phyloP scores from a whole-genome alignment of 2,329 filamentous ascomycete genomes.

The Colletotrichum magnum region DNA sequence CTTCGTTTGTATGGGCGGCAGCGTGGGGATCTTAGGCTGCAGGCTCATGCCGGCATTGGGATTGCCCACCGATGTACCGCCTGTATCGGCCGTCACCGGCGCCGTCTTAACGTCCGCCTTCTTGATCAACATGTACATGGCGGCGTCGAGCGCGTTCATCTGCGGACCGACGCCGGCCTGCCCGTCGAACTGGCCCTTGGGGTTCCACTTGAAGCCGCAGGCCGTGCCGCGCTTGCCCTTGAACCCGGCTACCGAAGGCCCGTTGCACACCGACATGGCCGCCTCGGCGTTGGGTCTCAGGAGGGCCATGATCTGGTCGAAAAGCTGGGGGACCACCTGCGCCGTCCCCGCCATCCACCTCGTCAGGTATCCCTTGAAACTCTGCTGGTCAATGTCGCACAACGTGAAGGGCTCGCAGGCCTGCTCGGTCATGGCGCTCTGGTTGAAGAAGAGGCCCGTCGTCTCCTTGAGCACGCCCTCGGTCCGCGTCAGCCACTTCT shows the following conservation, averaged over 20 bases:
- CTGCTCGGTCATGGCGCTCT: conserved; percentile 72
- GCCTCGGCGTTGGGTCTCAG: conserved; percentile 65
- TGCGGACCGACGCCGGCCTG: conserved; percentile 76
- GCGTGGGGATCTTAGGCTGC: conserved; percentile 45
- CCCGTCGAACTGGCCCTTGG: conserved; percentile 68
- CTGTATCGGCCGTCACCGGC: conserved; percentile 67
- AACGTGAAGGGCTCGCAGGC: conserved; percentile 73
- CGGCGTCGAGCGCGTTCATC: conserved; percentile 75
- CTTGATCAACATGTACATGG: conserved; percentile 72
- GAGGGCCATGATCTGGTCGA: conserved; percentile 64
- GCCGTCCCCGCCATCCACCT: conserved; percentile 74
- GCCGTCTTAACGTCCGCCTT: conserved; percentile 48
- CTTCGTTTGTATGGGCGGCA: conserved; percentile 60
- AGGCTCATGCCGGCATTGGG: conserved; percentile 57
- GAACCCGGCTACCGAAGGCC: conserved; percentile 58
- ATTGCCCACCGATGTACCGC: conserved; percentile 71
- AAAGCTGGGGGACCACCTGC: conserved; percentile 68
- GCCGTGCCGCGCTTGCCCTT: conserved; percentile 69
- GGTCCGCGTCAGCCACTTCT: conserved; percentile 70
- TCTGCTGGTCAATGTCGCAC: conserved; percentile 80
- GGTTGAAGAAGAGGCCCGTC: conserved; percentile 69
- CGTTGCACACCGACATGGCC: conserved; percentile 67
- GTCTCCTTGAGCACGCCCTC: conserved; percentile 69
- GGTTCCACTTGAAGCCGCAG: conserved; percentile 78
- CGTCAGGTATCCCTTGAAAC: conserved; percentile 82